These are phyloP conservation scores for Boletus fagicola DNA, from an alignment of 768 basidiomycete genomes.

Conservation along the genomic window DNA sequence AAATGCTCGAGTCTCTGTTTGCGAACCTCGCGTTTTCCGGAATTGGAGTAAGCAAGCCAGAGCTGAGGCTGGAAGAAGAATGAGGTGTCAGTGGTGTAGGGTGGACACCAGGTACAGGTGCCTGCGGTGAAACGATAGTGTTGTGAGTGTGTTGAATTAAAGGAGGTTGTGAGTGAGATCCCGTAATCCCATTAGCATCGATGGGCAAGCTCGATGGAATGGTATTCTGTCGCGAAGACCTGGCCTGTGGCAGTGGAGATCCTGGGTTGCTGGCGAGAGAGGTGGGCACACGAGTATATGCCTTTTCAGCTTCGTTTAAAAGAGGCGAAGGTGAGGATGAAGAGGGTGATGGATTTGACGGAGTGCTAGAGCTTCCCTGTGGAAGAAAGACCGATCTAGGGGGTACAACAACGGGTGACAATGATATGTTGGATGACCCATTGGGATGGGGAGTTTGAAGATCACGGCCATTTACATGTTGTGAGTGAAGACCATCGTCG, in stretches of 20 bases:
- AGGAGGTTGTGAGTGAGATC: constrained; percentile 11
- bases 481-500: constrained; percentile 23
- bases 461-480: constrained; percentile 11
- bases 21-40: constrained; percentile 36
- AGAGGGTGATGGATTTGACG: constrained; percentile 9
- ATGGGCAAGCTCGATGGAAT: neutral
- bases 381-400: constrained; percentile 24
- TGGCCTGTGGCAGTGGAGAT: constrained; percentile 3
- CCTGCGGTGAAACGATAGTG: constrained; percentile 15
- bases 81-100: constrained; percentile 17
- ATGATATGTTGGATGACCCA: neutral
- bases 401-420: constrained; percentile 19
- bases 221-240: constrained; percentile 9
- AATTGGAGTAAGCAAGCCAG: constrained; percentile 23
- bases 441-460: constrained; percentile 3
- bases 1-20: constrained; percentile 66
- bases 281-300: constrained; percentile 1
- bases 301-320: constrained; percentile 13
- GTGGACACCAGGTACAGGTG: constrained; percentile 10
- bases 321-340: constrained; percentile 20
- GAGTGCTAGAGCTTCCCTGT: constrained; percentile 7
- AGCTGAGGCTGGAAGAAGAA: constrained; percentile 19
- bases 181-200: neutral
- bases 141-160: constrained; percentile 21
- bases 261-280: constrained; percentile 4